Percentiles rank a stretch among this genome's conserved stretches.
These are phyloP conservation scores for Emericellopsis terricola DNA, from an alignment of 495 filamentous ascomycete species.

Conservation along the genomic window DNA sequence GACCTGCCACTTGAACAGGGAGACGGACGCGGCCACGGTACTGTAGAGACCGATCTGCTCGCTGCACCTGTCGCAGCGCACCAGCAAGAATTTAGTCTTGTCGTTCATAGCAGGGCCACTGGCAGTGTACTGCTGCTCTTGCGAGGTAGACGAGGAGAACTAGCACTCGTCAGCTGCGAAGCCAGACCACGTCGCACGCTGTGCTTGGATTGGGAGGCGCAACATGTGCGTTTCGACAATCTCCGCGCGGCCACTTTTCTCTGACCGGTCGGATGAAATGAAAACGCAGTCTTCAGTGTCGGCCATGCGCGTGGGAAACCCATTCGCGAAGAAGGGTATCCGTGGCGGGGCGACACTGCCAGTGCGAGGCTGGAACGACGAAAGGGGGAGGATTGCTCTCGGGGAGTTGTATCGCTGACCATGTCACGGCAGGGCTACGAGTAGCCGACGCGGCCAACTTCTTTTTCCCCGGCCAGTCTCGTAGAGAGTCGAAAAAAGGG, in stretches of 20 bases:
- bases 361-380: slow-evolving; percentile 7
- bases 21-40: slow-evolving; percentile 20
- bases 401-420: slow-evolving; percentile 89
- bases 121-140: too few species aligned
- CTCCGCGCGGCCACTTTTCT: slow-evolving; percentile 32
- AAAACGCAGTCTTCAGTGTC: slow-evolving; percentile 23
- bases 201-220: too few species aligned
- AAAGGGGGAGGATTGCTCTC: slow-evolving; percentile 40
- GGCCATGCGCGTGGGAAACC: slow-evolving; percentile 12
- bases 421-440: slow-evolving; percentile 27
- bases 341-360: neutral
- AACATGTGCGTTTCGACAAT: too few species aligned
- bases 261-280: slow-evolving; percentile 28
- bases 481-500: slow-evolving; percentile 4
- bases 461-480: slow-evolving; percentile 48
- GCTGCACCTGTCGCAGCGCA: slow-evolving; percentile 21
- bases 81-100: slow-evolving; percentile 21
- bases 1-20: slow-evolving; percentile 20
- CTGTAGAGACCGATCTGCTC: slow-evolving; percentile 32
- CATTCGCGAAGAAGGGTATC: slow-evolving; percentile 11
- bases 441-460: slow-evolving; percentile 55
- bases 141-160: slow-evolving; percentile 3
- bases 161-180: neutral
- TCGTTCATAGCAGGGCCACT: too few species aligned
- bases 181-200: too few species aligned